Conservation (phyloP, 208 protist genomes). For the Acanthamoeba triangularis region DNA sequence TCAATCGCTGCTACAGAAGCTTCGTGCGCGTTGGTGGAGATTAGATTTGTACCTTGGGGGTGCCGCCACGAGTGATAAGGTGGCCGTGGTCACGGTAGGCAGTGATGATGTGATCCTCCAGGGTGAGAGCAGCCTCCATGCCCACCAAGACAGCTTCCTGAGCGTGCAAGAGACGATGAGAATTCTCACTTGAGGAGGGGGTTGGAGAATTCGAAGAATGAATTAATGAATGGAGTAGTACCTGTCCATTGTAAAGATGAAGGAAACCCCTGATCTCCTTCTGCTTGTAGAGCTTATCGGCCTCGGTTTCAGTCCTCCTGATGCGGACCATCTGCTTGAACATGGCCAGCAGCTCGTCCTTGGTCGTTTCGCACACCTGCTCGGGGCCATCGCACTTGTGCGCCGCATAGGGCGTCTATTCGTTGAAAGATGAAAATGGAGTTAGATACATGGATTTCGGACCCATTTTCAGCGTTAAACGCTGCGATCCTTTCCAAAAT, state of each 20-base stretch:
- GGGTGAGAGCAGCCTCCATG: slow-evolving; percentile 95
- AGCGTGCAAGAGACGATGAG: background rate
- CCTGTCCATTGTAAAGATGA: slow-evolving; percentile 98
- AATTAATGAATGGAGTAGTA: slow-evolving; percentile 12
- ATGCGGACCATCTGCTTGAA: slow-evolving; percentile 96
- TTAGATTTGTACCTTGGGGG: slow-evolving; percentile 87
- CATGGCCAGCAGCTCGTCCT: slow-evolving; percentile 87
- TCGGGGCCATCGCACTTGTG: slow-evolving; percentile 73
- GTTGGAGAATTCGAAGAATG: background rate
- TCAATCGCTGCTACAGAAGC: background rate
- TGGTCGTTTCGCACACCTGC: slow-evolving; percentile 70
- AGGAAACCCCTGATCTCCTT: slow-evolving; percentile 98
- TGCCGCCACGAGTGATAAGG: slow-evolving; percentile 95
- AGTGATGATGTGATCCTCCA: slow-evolving; percentile 96
- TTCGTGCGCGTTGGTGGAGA: slow-evolving; percentile 75
- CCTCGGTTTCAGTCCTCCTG: slow-evolving; percentile 96
- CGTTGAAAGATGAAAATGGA: background rate
- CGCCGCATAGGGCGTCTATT: slow-evolving; percentile 57
- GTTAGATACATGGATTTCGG: too few relatives aligned
- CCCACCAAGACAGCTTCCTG: slow-evolving; percentile 96
- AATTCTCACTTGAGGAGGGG: background rate
- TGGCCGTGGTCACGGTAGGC: slow-evolving; percentile 98
- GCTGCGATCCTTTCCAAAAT: background rate
- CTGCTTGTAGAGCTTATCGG: slow-evolving; percentile 97
- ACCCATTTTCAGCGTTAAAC: background rate